A percentile compares a stretch with the other conserved stretches of the same genome.
Evolutionary conservation across 179 eudicot genomes (phyloP).

Genomic region (Patellifolia procumbens): DNA sequence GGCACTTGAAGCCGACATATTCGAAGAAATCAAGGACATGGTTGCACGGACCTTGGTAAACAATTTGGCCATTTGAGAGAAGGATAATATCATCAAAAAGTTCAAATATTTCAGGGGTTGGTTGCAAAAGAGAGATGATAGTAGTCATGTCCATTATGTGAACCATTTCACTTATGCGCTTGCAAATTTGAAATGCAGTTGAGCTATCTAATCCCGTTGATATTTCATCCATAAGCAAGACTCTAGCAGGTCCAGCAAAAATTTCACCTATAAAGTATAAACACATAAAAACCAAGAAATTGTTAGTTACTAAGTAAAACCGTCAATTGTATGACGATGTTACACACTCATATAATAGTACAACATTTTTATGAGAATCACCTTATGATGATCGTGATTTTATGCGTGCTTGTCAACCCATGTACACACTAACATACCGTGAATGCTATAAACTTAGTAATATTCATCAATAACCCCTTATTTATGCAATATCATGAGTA

Average conservation of each 20-base stretch:
- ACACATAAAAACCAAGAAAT: too few relatives aligned
- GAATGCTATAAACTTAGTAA: too few relatives aligned
- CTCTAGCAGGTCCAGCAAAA: conserved; percentile 75
- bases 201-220: conserved; percentile 83
- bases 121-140: conserved; percentile 68
- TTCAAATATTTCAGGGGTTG: conserved; percentile 71
- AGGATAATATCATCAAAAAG: conserved; percentile 76
- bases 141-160: conserved; percentile 61
- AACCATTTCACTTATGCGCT: conserved; percentile 57
- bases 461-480: too few relatives aligned
- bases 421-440: too few relatives aligned
- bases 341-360: too few relatives aligned
- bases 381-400: too few relatives aligned
- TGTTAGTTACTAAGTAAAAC: too few relatives aligned
- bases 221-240: conserved; percentile 80
- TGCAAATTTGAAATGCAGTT: conserved; percentile 69
- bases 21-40: conserved; percentile 72
- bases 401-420: too few relatives aligned
- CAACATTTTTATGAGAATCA: too few relatives aligned
- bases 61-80: conserved; percentile 70
- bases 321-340: too few relatives aligned
- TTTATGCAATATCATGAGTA: too few relatives aligned
- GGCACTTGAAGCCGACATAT: conserved; percentile 67
- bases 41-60: conserved; percentile 74
- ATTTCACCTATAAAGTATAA: conserved; percentile 82